Evolutionary conservation across 139 green algal genomes (phyloP).

Genomic region (Closterium sp.): DNA sequence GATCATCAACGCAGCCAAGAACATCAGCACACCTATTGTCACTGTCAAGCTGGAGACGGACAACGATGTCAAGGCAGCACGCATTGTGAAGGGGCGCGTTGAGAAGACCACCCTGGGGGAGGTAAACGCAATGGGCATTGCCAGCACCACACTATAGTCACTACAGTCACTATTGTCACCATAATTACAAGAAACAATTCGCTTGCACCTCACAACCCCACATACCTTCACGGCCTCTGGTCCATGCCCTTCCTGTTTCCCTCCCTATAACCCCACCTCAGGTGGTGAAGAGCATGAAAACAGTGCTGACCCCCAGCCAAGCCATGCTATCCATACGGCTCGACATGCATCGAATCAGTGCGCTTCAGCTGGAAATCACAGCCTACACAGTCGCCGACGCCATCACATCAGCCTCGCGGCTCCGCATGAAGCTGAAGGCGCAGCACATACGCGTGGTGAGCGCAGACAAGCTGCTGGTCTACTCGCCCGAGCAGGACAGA

Average conservation of each 20-base stretch:
- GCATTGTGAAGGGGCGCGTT: constrained; percentile 87
- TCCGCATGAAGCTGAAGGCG: constrained; percentile 71
- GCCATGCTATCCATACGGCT: constrained; percentile 64
- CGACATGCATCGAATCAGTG: constrained; percentile 63
- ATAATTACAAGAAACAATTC: constrained; percentile 91
- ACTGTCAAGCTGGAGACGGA: constrained; percentile 71
- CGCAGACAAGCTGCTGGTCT: constrained; percentile 47
- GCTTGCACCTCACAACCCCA: constrained; percentile 50
- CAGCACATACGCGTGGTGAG: constrained; percentile 51
- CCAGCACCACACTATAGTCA: constrained; percentile 99
- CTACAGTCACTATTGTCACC: constrained; percentile 87
- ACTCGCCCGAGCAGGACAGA: constrained; percentile 24
- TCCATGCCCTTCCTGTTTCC: no score
- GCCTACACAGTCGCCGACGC: constrained; percentile 56
- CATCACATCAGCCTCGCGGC: constrained; percentile 52
- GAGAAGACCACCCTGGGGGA: constrained; percentile 77
- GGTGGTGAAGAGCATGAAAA: constrained; percentile 57
- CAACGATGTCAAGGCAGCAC: constrained; percentile 71
- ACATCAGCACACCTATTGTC: constrained; percentile 96
- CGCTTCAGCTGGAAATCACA: constrained; percentile 77
- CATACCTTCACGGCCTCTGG: constrained; percentile 52
- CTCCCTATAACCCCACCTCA: neutral
- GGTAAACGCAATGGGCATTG: constrained; percentile 91
- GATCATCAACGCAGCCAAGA: constrained; percentile 97
- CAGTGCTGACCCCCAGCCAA: constrained; percentile 55